Evolutionary conservation across 257 asterid genomes (phyloP).

Genomic region (Oldenlandia corymbosa): DNA sequence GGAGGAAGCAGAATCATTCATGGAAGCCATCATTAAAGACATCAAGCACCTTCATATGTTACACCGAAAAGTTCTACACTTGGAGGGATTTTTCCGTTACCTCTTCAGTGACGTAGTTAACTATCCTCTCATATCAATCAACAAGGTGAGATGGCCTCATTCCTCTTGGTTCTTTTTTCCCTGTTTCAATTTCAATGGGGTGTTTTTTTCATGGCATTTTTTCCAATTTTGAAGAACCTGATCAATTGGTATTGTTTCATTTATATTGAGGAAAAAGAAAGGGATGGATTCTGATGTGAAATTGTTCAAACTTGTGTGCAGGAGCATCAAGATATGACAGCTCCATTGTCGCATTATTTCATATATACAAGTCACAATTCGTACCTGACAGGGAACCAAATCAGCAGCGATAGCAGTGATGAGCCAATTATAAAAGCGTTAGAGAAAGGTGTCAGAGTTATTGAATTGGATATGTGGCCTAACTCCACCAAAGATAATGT

Average conservation of each 20-base stretch:
- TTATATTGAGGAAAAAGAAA: too few species aligned
- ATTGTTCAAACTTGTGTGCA: slow-evolving; percentile 10
- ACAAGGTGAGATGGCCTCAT: slow-evolving; percentile 32
- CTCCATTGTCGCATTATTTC: slow-evolving; percentile 68
- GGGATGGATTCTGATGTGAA: background rate
- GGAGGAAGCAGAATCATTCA: slow-evolving; percentile 40
- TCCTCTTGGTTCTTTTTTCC: background rate
- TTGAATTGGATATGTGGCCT: slow-evolving; percentile 88
- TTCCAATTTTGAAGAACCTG: background rate
- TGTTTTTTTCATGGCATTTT: background rate
- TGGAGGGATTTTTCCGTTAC: slow-evolving; percentile 48
- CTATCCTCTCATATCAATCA: slow-evolving; percentile 42
- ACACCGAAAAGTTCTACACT: slow-evolving; percentile 40
- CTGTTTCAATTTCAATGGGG: too few species aligned
- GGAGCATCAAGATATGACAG: slow-evolving; percentile 69
- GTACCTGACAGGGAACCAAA: slow-evolving; percentile 74
- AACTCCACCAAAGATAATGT: slow-evolving; percentile 61
- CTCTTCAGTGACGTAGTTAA: slow-evolving; percentile 42
- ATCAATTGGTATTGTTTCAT: too few species aligned
- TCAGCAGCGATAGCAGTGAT: slow-evolving; percentile 67
- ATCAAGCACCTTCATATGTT: slow-evolving; percentile 48
- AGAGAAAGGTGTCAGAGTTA: slow-evolving; percentile 61
- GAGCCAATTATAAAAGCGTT: slow-evolving; percentile 62
- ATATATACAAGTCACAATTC: slow-evolving; percentile 71
- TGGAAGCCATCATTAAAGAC: slow-evolving; percentile 41